phyloP scores from a whole-genome alignment of 208 protist species.

The Wallacemonas rigidus region DNA sequence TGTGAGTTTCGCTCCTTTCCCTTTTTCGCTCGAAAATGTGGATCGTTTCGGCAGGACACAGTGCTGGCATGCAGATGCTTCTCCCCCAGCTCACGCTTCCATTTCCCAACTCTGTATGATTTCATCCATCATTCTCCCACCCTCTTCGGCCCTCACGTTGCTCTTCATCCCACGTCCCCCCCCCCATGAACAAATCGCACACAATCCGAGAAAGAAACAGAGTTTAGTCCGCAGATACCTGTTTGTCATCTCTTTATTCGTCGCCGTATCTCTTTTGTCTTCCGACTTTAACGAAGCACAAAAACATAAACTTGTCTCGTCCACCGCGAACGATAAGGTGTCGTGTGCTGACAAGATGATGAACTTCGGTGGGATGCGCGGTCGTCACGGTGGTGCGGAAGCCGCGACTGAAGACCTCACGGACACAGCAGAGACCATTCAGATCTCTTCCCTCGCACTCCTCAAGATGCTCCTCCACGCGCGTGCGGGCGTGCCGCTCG shows the following conservation, averaged over 20 bases:
- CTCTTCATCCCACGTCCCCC: no score
- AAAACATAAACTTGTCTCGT: background rate
- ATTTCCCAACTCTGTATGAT: no score
- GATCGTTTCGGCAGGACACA: no score
- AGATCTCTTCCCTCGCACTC: slow-evolving; percentile 99
- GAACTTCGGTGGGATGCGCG: background rate
- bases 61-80: no score
- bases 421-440: slow-evolving; percentile 99
- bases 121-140: no score
- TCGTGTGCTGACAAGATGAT: background rate
- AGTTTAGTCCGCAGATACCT: background rate
- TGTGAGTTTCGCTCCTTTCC: no score
- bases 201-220: background rate
- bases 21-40: no score
- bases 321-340: background rate
- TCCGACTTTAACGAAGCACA: background rate
- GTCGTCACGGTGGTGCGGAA: slow-evolving; percentile 4
- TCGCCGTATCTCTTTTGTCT: background rate
- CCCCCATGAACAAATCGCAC: no score
- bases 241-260: slow-evolving; percentile 1
- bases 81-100: no score
- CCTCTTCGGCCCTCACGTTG: no score
- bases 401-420: slow-evolving; percentile 55
- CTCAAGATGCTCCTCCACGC: slow-evolving; percentile 99
- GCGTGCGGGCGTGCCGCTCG: slow-evolving; percentile 99